Evolutionary conservation across 129 eudicot species (phyloP).

Genomic region (Escallonia herrerae): DNA sequence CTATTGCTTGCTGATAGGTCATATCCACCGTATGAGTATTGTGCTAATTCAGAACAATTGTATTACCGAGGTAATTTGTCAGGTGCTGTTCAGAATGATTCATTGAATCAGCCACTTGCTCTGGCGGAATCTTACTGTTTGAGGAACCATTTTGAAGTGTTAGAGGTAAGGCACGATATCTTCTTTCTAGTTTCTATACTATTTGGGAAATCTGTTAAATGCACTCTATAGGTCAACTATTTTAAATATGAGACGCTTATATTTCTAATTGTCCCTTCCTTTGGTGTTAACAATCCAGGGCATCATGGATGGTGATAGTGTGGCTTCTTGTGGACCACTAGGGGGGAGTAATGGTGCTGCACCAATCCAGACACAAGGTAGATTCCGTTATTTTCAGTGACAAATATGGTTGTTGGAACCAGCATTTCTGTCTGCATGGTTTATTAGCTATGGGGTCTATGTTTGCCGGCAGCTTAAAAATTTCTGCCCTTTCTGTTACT

Average conservation of each 20-base stretch:
- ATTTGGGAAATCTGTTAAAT: background rate
- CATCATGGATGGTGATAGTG: background rate
- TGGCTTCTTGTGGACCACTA: slow-evolving; percentile 4
- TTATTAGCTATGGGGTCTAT: slow-evolving; percentile 1
- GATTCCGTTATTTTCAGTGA: slow-evolving; percentile 24
- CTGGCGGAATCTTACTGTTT: slow-evolving; percentile 2
- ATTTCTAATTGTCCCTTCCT: background rate
- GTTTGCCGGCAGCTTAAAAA: background rate
- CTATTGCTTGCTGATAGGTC: background rate
- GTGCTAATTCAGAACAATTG: background rate
- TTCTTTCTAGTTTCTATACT: background rate
- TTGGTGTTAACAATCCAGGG: background rate
- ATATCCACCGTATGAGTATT: background rate
- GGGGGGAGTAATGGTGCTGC: slow-evolving; percentile 11
- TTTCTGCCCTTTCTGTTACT: background rate
- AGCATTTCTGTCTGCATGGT: background rate
- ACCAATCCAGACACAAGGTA: slow-evolving; percentile 24
- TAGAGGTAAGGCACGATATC: slow-evolving; percentile 17
- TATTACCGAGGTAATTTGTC: slow-evolving; percentile 2
- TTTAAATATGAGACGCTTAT: background rate
- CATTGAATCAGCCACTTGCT: slow-evolving; percentile 9
- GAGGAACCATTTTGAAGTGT: slow-evolving; percentile 6
- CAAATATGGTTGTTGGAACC: slow-evolving; percentile 11
- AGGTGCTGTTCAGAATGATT: slow-evolving; percentile 6
- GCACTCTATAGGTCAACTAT: background rate